phyloP scores from a whole-genome alignment of 345 rosid genomes.

The Camelina laxa region DNA sequence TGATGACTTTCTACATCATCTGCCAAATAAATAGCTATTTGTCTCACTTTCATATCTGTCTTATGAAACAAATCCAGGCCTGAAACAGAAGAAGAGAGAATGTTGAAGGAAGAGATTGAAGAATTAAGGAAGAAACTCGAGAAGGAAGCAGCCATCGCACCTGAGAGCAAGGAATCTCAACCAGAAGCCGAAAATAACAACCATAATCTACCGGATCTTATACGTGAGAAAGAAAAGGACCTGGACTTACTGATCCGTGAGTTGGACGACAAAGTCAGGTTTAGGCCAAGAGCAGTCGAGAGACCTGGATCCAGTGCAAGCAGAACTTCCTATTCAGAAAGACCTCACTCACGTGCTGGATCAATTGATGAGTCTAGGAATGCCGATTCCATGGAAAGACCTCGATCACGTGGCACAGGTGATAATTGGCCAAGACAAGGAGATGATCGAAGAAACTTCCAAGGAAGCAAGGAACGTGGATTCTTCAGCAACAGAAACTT shows the following conservation, averaged over 20 bases:
- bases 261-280: slow-evolving; percentile 79
- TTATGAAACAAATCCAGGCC: slow-evolving; percentile 58
- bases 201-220: slow-evolving; percentile 44
- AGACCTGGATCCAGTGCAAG: slow-evolving; percentile 73
- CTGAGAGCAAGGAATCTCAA: slow-evolving; percentile 47
- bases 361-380: slow-evolving; percentile 76
- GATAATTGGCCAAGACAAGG: slow-evolving; percentile 69
- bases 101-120: slow-evolving; percentile 70
- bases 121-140: slow-evolving; percentile 56
- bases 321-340: slow-evolving; percentile 66
- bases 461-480: slow-evolving; percentile 84
- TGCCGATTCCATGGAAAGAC: slow-evolving; percentile 73
- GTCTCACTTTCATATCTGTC: slow-evolving; percentile 11
- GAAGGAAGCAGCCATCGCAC: slow-evolving; percentile 44
- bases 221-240: slow-evolving; percentile 68
- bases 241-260: slow-evolving; percentile 66
- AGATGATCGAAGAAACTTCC: slow-evolving; percentile 79
- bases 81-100: slow-evolving; percentile 80
- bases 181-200: slow-evolving; percentile 50
- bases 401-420: slow-evolving; percentile 74
- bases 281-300: slow-evolving; percentile 73
- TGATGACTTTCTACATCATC: slow-evolving; percentile 7
- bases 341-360: slow-evolving; percentile 82
- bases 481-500: slow-evolving; percentile 70
- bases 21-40: slow-evolving; percentile 7